These are phyloP conservation scores for Hirsutella rhossiliensis DNA, from an alignment of 2,329 filamentous ascomycete genomes.

Conservation along the genomic window DNA sequence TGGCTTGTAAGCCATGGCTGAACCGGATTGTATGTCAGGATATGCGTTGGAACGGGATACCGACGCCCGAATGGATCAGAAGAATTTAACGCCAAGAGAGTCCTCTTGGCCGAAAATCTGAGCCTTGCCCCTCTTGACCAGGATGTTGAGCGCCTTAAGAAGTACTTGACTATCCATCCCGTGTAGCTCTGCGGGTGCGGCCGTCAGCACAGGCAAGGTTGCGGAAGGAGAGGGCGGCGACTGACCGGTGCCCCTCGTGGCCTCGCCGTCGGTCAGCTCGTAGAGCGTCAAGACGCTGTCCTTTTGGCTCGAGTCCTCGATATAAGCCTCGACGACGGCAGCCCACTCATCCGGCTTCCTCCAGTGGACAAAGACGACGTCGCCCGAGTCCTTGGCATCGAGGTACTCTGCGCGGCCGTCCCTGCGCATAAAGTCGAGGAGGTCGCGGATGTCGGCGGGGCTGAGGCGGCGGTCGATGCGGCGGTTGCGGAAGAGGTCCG, in stretches of 20 bases:
- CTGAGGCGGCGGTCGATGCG: conserved; percentile 38
- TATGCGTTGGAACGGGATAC: not conserved
- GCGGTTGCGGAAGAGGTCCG: conserved; percentile 45
- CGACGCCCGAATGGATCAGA: conserved; percentile 45
- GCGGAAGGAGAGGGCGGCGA: conserved; percentile 3
- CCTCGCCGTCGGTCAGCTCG: conserved; percentile 82
- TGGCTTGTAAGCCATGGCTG: not conserved
- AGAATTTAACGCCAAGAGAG: conserved; percentile 91
- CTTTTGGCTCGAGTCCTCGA: conserved; percentile 80
- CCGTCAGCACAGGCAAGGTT: not conserved
- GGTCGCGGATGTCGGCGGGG: conserved; percentile 39
- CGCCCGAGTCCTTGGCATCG: conserved; percentile 13
- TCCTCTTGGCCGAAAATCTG: conserved; percentile 89
- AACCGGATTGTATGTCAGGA: no score
- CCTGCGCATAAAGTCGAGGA: conserved; percentile 46
- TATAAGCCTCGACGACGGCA: conserved; percentile 61
- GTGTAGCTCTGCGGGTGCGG: conserved; percentile 52
- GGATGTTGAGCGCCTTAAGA: conserved; percentile 62
- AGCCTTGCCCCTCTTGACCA: conserved; percentile 84
- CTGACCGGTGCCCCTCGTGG: conserved; percentile 54
- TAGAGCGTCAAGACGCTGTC: conserved; percentile 84
- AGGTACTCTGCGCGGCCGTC: conserved; percentile 59
- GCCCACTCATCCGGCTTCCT: conserved; percentile 86
- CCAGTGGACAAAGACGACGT: conserved; percentile 71
- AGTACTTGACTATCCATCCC: conserved; percentile 80